Base-by-base conservation (phyloP, 768 basidiomycete genomes). In the Lentinula raphanica region DNA sequence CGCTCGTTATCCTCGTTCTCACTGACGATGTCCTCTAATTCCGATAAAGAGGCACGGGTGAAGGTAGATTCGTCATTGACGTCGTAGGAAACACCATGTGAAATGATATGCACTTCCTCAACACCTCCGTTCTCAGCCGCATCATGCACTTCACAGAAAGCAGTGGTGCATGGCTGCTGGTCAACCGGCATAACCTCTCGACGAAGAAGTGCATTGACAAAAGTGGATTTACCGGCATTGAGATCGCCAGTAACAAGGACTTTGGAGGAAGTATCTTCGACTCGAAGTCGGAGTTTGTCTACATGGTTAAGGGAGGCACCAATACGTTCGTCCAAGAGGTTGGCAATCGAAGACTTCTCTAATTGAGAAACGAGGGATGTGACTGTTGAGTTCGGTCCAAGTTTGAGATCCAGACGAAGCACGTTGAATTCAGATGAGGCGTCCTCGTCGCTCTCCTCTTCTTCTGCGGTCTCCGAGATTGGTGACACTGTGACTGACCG, bases 221-320 rank as follows among this genome's bases (percentile, higher is more conserved):
- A 92, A 0, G 97, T 98, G 19, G 94, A 97, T 74, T 99, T 99
- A 66, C 97, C 97, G 35, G 97, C 90, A 70, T 99, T 99, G 59
- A 99, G 80, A 69, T 99, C 97, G 60, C 97, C 97, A 23, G 97
- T 98, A 59, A 99, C 94, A 62, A 99, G 85, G 50, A 99, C 94
- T 70, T 97, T 93, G 66, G 94, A 96, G 1, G 92, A 90, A 5
- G 87, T 93, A 70, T 98, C 95, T 69, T 90, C 79, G 13, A 98
- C 86, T 39, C 97, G 92, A 50, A 83, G 79, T 32, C 88, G 87
- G 61, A 99, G 87, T 64, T 88, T 89, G 59, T 88, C 82, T 59
- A 98, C 83, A 68, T 98, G 94, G 23, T 79, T 78, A 56, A 91
- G 71, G 21, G 93, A 83, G 23, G 84, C 72, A 15, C 76, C 75